These are phyloP conservation scores for Globisporangium nunn DNA, from an alignment of 352 stramenopile genomes.

Conservation along the genomic window DNA sequence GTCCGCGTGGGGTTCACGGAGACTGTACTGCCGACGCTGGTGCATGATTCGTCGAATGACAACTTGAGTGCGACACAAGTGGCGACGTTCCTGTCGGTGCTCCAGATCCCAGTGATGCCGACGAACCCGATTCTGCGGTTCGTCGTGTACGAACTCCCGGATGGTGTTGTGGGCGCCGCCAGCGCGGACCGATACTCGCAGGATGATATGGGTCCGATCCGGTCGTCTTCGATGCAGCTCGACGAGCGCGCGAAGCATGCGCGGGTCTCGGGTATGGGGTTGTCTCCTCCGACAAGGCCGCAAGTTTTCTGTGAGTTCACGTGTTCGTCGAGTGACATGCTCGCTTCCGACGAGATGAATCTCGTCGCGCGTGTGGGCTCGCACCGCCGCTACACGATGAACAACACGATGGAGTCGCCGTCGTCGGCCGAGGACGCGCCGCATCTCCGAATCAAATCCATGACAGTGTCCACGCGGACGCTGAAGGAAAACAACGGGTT, in stretches of 20 bases:
- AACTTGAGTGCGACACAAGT: conserved; percentile 25
- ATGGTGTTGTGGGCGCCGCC: conserved; percentile 20
- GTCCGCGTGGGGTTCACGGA: conserved; percentile 70
- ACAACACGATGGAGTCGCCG: conserved; percentile 18
- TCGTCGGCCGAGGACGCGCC: conserved; percentile 16
- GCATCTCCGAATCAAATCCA: conserved; percentile 57
- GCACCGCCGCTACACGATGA: conserved; percentile 26
- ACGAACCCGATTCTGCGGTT: conserved; percentile 66
- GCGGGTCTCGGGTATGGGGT: conserved; percentile 51
- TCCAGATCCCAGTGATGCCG: conserved; percentile 68
- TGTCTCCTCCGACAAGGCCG: conserved; percentile 42
- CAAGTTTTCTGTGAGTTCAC: conserved; percentile 83
- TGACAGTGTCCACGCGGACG: conserved; percentile 64
- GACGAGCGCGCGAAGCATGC: conserved; percentile 46
- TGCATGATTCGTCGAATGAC: conserved; percentile 15
- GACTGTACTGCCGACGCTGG: conserved; percentile 59
- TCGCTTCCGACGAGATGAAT: conserved; percentile 44
- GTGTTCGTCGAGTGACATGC: conserved; percentile 50
- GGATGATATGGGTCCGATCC: conserved; percentile 9
- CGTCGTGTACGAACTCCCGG: conserved; percentile 77
- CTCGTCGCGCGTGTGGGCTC: conserved; percentile 53
- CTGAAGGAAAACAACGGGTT: conserved; percentile 73
- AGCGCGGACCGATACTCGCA: conserved; percentile 6
- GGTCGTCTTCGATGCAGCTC: conserved; percentile 41
- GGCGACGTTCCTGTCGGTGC: conserved; percentile 68